Evolutionary conservation across 164 flowering plant species (phyloP), one percentile per base, ranked within the genome.

Genomic region (Vitis amurensis): DNA sequence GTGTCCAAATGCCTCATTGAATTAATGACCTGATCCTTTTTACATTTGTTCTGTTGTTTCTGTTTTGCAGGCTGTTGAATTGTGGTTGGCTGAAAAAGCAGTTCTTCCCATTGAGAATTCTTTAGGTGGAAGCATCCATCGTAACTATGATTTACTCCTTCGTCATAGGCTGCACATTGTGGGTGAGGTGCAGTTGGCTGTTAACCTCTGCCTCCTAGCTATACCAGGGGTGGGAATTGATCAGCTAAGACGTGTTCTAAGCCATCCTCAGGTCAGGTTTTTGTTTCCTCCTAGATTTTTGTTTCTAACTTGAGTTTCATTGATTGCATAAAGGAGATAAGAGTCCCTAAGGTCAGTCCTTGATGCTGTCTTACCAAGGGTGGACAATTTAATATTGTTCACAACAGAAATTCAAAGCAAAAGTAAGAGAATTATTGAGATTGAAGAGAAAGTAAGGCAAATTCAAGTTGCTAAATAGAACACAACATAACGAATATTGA

Each of bases 81-180:
- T 85, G 31, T 90, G 92, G 91, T 68, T 90, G 31, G 91, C 79
- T 57, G 89, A 90, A 50, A 87, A 84, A 76, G 92, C 89, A 55
- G 89, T 90, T 72, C 87, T 90, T 66, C 89, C 92, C 9, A 84
- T 90, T 74, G 94, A 90, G 77, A 88, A 81, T 77, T 82, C 92
- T 55, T 59, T 85, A 13, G 87, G 87, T 60, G 94, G 91, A 69
- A 85, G 89, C 76, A 83, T 87, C 59, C 92, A 90, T 67, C 84
- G 91, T 3, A 88, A 86, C 72, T 89, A 89, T 68, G 94, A 89
- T 68, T 77, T 89, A 53, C 88, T 90, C n/a, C 88, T 86, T 59
- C 85, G 88, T 23, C 94, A 90, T 70, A 75, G 88, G 69, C 82
- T 90, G 44, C 92, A 90, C 70, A 90, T 90, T 59, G 91, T 90